phyloP scores from a whole-genome alignment of 306 rosid species.

The Sindora glabra region DNA sequence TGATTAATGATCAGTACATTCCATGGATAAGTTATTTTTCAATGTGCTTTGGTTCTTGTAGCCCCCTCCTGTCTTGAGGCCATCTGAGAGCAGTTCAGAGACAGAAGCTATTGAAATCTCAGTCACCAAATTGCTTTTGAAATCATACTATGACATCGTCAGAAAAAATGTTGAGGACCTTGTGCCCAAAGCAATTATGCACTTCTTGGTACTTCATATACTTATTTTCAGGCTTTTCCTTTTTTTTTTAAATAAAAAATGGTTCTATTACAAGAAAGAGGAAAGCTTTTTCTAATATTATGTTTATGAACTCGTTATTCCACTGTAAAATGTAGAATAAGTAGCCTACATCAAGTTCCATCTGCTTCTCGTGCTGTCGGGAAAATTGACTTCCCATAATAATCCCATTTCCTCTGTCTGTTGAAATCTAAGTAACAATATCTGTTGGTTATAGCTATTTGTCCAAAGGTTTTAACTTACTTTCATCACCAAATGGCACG shows the following conservation, averaged over 20 bases:
- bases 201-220: constrained; percentile 74
- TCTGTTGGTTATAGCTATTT: not conserved
- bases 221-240: not conserved
- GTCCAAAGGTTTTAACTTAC: no score
- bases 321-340: not conserved
- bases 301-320: constrained; percentile 1
- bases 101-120: constrained; percentile 72
- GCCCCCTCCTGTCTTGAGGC: constrained; percentile 93
- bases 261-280: no score
- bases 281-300: no score
- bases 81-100: constrained; percentile 76
- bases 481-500: no score
- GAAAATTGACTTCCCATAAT: not conserved
- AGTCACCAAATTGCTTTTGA: constrained; percentile 72
- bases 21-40: not conserved
- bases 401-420: not conserved
- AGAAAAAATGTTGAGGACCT: constrained; percentile 83
- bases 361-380: no score
- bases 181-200: constrained; percentile 94
- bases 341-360: no score
- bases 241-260: no score
- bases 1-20: constrained; percentile 6
- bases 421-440: not conserved
- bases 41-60: constrained; percentile 23
- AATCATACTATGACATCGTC: constrained; percentile 90